phyloP scores from a whole-genome alignment of 164 flowering plant species.

The Brasenia schreberi region DNA sequence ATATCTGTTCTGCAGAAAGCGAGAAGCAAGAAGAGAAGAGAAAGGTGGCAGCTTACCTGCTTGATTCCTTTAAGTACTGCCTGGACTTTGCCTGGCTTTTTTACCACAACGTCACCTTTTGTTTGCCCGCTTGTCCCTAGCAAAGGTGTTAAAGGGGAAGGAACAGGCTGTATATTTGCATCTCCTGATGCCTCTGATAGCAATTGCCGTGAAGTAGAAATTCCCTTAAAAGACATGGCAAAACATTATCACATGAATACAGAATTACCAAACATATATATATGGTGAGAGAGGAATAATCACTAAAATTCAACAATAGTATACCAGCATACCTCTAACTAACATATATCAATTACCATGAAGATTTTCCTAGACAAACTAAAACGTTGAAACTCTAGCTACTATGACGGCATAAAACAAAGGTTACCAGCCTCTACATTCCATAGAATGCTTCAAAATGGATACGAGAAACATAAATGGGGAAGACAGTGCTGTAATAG shows the following conservation, averaged over 20 bases:
- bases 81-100: slow-evolving; percentile 62
- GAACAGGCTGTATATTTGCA: slow-evolving; percentile 21
- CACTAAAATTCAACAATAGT: no score
- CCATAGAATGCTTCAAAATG: no score
- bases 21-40: background rate
- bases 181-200: slow-evolving; percentile 41
- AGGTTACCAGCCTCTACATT: no score
- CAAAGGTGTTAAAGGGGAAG: slow-evolving; percentile 57
- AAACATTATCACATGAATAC: no score
- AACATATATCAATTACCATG: no score
- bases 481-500: no score
- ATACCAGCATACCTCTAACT: no score
- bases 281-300: background rate
- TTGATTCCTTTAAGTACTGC: slow-evolving; percentile 76
- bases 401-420: no score
- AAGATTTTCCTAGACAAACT: no score
- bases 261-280: background rate
- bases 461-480: no score
- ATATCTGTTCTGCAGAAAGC: background rate
- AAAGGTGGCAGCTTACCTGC: slow-evolving; percentile 29
- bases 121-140: slow-evolving; percentile 30
- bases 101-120: slow-evolving; percentile 32
- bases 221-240: slow-evolving; percentile 34
- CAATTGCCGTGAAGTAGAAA: slow-evolving; percentile 56
- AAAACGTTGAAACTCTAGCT: no score